A percentile compares a stretch with the other conserved stretches of the same genome.
Evolutionary conservation across 352 stramenopile genomes (phyloP).

Genomic region (Thraustochytrium striatum): DNA sequence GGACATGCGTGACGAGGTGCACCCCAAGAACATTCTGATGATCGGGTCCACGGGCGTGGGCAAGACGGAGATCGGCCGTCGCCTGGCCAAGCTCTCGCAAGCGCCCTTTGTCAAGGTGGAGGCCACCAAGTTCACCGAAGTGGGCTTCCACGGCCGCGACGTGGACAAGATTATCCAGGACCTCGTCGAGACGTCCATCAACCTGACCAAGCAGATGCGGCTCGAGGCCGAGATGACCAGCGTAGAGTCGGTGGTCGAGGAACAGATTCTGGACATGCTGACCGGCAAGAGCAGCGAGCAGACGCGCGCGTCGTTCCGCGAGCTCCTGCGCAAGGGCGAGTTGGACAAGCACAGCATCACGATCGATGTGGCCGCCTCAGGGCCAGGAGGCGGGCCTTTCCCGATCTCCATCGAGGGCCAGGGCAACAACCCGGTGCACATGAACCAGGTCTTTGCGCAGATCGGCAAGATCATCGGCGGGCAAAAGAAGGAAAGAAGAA

Average conservation of each 20-base stretch:
- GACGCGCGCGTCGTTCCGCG: slow-evolving; percentile 82
- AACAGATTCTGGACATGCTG: slow-evolving; percentile 88
- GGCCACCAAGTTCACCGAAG: slow-evolving; percentile 99
- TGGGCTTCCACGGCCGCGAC: slow-evolving; percentile 97
- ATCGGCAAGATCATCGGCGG: slow-evolving; percentile 51
- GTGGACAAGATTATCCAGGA: slow-evolving; percentile 99
- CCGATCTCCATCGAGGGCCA: slow-evolving; percentile 37
- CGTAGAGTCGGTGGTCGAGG: slow-evolving; percentile 73
- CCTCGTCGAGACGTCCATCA: too few species aligned
- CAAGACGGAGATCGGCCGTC: slow-evolving; percentile 98
- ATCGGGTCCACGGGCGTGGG: slow-evolving; percentile 96
- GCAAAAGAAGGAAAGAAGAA: slow-evolving; percentile 76
- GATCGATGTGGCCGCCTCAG: slow-evolving; percentile 56
- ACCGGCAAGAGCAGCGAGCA: slow-evolving; percentile 71
- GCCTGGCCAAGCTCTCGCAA: slow-evolving; percentile 62
- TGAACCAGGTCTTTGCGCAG: slow-evolving; percentile 51
- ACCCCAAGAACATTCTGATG: slow-evolving; percentile 99
- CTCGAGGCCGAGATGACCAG: slow-evolving; percentile 75
- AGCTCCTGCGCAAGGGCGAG: slow-evolving; percentile 75
- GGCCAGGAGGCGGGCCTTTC: background rate
- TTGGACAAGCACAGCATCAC: slow-evolving; percentile 71
- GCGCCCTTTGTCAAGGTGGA: slow-evolving; percentile 68
- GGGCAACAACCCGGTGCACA: slow-evolving; percentile 30
- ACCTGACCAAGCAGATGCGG: slow-evolving; percentile 87
- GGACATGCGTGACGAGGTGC: slow-evolving; percentile 80